phyloP scores from a whole-genome alignment of 2,329 filamentous ascomycete genomes.

The Lasiodiplodia citricola region DNA sequence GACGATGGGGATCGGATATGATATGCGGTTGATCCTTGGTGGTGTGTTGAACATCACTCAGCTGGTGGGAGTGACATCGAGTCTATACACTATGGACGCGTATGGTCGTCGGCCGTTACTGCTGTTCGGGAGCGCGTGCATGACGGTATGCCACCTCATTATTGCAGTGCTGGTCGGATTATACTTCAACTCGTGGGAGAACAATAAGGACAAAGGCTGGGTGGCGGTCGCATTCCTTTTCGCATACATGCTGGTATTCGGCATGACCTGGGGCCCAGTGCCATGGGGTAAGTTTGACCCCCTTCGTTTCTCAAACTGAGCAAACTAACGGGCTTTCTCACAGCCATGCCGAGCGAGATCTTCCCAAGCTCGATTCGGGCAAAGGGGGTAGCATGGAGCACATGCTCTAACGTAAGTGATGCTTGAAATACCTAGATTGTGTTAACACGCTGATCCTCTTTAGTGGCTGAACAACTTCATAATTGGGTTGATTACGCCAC shows the following conservation, averaged over 20 bases:
- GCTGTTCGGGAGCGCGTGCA: conserved; percentile 46
- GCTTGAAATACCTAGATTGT: conserved; percentile 45
- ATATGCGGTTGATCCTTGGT: conserved; percentile 48
- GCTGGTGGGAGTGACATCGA: conserved; percentile 47
- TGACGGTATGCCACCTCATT: conserved; percentile 56
- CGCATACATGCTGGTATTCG: conserved; percentile 68
- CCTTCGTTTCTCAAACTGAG: too few species aligned
- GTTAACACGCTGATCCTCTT: neutral
- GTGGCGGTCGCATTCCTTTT: conserved; percentile 62
- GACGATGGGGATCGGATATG: conserved; percentile 43
- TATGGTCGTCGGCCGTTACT: conserved; percentile 49
- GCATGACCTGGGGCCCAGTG: conserved; percentile 62
- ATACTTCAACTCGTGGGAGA: conserved; percentile 42
- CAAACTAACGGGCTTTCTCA: too few species aligned
- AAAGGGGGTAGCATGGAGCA: conserved; percentile 70
- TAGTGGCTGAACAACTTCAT: conserved; percentile 68
- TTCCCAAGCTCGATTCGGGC: conserved; percentile 65
- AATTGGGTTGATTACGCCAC: conserved; percentile 69
- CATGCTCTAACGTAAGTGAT: conserved; percentile 56
- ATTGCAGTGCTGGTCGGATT: conserved; percentile 61
- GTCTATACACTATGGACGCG: conserved; percentile 50
- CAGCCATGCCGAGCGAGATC: conserved; percentile 59
- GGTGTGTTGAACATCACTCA: conserved; percentile 50
- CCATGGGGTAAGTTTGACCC: conserved; percentile 45
- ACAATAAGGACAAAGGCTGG: conserved; percentile 58